Percentiles rank a stretch among this genome's conserved stretches.
Evolutionary conservation across 2,329 filamentous ascomycete genomes (phyloP).

Genomic region (Aspergillus clavatus): DNA sequence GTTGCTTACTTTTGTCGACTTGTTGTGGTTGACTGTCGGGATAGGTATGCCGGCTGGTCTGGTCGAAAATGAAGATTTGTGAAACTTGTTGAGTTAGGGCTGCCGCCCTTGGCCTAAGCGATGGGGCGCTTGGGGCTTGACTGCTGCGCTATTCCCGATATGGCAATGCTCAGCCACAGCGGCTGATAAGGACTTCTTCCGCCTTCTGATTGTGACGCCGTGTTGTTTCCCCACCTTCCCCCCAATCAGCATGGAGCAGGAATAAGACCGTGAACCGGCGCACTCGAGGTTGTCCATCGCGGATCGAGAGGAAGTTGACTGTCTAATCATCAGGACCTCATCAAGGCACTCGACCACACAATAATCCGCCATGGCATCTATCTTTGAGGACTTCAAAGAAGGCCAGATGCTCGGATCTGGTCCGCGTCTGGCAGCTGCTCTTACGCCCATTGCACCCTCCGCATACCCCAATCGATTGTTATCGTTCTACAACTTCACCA

Average conservation of each 20-base stretch:
- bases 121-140: slow-evolving; percentile 22
- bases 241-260: neutral
- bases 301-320: neutral
- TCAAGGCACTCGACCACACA: slow-evolving; percentile 6
- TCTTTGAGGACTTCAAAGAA: slow-evolving; percentile 68
- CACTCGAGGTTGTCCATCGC: no score
- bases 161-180: slow-evolving; percentile 6
- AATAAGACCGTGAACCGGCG: no score
- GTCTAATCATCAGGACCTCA: neutral
- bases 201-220: slow-evolving; percentile 6
- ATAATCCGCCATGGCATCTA: slow-evolving; percentile 58
- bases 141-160: slow-evolving; percentile 25
- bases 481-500: slow-evolving; percentile 67
- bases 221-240: slow-evolving; percentile 15
- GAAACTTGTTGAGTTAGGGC: slow-evolving; percentile 41
- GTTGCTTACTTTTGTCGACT: slow-evolving; percentile 49
- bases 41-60: slow-evolving; percentile 35
- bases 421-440: slow-evolving; percentile 65
- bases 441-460: slow-evolving; percentile 65
- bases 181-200: slow-evolving; percentile 9
- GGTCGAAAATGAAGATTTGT: slow-evolving; percentile 40
- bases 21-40: slow-evolving; percentile 44
- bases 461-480: slow-evolving; percentile 62
- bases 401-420: slow-evolving; percentile 64
- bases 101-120: slow-evolving; percentile 44